These are phyloP conservation scores for Candida vaughaniae DNA, from an alignment of 805 yeast species.

Conservation along the genomic window DNA sequence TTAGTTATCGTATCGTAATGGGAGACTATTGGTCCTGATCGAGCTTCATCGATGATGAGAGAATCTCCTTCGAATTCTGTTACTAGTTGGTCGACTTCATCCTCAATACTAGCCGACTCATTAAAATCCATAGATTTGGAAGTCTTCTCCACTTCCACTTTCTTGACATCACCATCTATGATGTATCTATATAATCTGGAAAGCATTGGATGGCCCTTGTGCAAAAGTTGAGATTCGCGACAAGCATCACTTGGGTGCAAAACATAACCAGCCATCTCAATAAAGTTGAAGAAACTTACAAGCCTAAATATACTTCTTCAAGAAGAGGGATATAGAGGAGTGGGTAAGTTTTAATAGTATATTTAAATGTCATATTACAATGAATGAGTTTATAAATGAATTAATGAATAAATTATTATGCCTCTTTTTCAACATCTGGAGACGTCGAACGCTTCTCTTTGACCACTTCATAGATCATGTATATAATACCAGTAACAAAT, in stretches of 20 bases:
- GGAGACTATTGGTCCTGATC: slow-evolving; percentile 7
- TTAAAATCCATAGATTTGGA: too few species aligned
- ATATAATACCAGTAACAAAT: slow-evolving; percentile 7
- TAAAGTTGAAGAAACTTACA: too few species aligned
- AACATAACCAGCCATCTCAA: too few species aligned
- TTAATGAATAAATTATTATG: too few species aligned
- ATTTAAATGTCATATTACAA: too few species aligned
- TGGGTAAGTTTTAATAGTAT: too few species aligned
- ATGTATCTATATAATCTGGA: slow-evolving; percentile 4
- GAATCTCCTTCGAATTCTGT: slow-evolving; percentile 11
- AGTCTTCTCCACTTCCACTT: background rate
- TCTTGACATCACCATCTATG: background rate
- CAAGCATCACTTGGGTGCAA: too few species aligned
- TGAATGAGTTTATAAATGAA: too few species aligned
- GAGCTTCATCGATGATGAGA: slow-evolving; percentile 9
- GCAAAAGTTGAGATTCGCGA: too few species aligned
- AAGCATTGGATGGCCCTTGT: too few species aligned
- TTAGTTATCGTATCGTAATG: background rate
- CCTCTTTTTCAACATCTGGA: background rate
- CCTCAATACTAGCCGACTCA: background rate
- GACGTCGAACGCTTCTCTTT: background rate
- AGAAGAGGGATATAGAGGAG: too few species aligned
- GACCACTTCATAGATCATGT: slow-evolving; percentile 6
- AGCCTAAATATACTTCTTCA: too few species aligned
- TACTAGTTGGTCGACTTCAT: slow-evolving; percentile 1